A percentile compares a stretch with the other conserved stretches of the same genome.
phyloP scores from a whole-genome alignment of 352 stramenopile species.

The Phytophthora palmivora region DNA sequence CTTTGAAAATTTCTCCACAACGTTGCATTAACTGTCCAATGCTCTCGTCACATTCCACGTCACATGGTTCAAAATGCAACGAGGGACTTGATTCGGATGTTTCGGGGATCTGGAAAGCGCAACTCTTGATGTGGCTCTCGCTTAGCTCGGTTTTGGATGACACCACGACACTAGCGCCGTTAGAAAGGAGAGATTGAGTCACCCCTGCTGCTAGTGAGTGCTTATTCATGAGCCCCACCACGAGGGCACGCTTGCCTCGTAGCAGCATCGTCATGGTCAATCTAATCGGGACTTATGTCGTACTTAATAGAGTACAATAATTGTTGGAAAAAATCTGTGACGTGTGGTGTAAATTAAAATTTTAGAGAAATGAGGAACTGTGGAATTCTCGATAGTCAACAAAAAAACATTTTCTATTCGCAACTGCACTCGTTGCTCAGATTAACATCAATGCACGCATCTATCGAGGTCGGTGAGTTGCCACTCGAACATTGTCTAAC shows the following conservation, averaged over 20 bases:
- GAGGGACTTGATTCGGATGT: conserved; percentile 11
- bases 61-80: conserved; percentile 69
- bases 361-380: no score
- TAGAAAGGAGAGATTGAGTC: conserved; percentile 68
- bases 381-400: background rate
- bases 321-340: conserved; percentile 6
- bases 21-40: conserved; percentile 56
- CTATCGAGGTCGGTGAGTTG: background rate
- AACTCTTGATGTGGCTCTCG: conserved; percentile 55
- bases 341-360: conserved; percentile 10
- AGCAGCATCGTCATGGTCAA: conserved; percentile 43
- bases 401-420: conserved; percentile 1
- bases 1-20: conserved; percentile 54
- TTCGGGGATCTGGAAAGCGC: conserved; percentile 50
- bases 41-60: conserved; percentile 74
- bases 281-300: background rate
- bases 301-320: conserved; percentile 1
- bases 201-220: conserved; percentile 85
- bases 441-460: conserved; percentile 6
- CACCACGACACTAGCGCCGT: conserved; percentile 80
- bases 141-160: conserved; percentile 65
- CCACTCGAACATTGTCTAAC: background rate
- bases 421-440: conserved; percentile 3
- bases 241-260: conserved; percentile 72
- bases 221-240: conserved; percentile 92